Base-by-base conservation (phyloP, 2,329 filamentous ascomycete species). In the Chaetothyriales sp. region DNA sequence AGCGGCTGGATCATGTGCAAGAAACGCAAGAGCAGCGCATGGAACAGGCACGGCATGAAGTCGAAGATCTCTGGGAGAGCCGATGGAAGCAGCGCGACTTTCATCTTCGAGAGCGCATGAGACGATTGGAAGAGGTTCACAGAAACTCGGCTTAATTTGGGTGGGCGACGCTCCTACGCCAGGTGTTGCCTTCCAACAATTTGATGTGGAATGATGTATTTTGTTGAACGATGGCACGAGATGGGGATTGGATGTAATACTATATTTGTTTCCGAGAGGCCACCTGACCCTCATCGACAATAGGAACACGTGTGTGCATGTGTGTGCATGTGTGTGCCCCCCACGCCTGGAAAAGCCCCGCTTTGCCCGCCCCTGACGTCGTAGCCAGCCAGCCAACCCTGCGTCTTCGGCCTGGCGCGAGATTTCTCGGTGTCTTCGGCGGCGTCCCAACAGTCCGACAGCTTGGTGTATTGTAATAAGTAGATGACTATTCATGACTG, bases 41-140 rank as follows among this genome's bases (percentile, higher is more conserved):
- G 10, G 63, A 68, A 51, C 63, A 57, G 48, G 63, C 64, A 18
- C 53, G 61, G 33, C 60, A 66, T 51, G 57, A 63, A 43, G 60
- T 67, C 2, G 65, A 68, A 50, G 64, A 67, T 50, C 44, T 62
- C 20, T 68, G 65, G 66, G 64, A 67, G 52, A 54, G 47, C 10
- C 49, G 65, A 22, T 68, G 65, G 66, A 65, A 63, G 45, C 62
- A 67, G 47, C 61, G 64, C 2, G 62, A 64, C 29, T 54, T 55
- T n/a, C 57, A 57, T 19, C 48, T 57, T 19, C 53, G 55, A 20
- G 55, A 59, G 44, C 49, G 57, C 18, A 57, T 59, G 53, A 55
- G 50, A 46, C 53, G 55, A 6, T 53, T 59, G 10, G 57, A 59
- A 43, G 57, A 59, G 20, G 57, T 40, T 10, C 33, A 40, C 33